A percentile compares a stretch with the other conserved stretches of the same genome.
These are phyloP conservation scores for Theobroma cacao DNA, from an alignment of 345 rosid genomes.

Conservation along the genomic window DNA sequence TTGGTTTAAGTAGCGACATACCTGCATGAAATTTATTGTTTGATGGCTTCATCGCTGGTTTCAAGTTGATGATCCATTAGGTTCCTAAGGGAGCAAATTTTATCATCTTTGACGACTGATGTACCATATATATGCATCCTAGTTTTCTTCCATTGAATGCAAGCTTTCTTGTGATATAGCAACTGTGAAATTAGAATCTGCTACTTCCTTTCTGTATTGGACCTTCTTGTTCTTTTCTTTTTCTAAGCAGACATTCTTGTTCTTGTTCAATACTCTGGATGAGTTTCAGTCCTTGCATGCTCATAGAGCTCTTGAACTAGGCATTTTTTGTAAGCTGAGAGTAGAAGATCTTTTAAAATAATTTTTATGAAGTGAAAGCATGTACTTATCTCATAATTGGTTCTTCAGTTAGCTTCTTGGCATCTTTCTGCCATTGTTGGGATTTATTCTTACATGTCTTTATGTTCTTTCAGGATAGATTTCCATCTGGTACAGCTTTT, in stretches of 20 bases:
- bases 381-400: neutral
- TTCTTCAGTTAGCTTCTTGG: neutral
- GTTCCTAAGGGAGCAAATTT: too few species aligned
- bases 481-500: constrained; percentile 94
- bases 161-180: neutral
- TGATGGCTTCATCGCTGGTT: too few species aligned
- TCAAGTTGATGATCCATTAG: too few species aligned
- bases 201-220: neutral
- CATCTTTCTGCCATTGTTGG: neutral
- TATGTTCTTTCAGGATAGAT: constrained; percentile 62
- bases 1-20: too few species aligned
- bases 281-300: neutral
- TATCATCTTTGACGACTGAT: too few species aligned
- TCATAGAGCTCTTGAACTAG: neutral
- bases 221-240: neutral
- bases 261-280: neutral
- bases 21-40: too few species aligned
- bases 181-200: neutral
- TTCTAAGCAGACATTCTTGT: neutral
- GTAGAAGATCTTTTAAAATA: neutral
- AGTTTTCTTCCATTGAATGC: neutral
- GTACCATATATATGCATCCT: too few species aligned
- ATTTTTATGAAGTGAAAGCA: neutral
- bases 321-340: neutral
- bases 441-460: constrained; percentile 17